Evolutionary conservation across 129 eudicot species (phyloP).

Genomic region (Calendula officinalis): DNA sequence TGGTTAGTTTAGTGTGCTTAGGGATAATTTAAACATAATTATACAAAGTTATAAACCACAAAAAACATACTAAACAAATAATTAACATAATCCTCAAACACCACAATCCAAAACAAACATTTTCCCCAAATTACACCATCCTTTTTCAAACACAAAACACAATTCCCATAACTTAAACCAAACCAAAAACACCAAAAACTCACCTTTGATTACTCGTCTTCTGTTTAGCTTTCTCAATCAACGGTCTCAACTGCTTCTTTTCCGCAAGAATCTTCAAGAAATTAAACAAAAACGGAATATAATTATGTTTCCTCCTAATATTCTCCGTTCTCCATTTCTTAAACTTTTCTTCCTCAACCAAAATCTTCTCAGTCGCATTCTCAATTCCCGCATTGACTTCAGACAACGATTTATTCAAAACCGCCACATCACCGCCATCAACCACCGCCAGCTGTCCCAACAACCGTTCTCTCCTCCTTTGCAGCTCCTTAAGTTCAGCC

Average conservation of each 20-base stretch:
- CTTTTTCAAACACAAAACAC: constrained; percentile 7
- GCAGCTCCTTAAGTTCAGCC: constrained; percentile 81
- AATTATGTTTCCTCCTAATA: constrained; percentile 80
- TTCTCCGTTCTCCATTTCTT: constrained; percentile 96
- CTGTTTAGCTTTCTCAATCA: constrained; percentile 91
- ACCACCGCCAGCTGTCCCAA: constrained; percentile 68
- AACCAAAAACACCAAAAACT: constrained; percentile 8
- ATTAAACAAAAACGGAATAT: constrained; percentile 92
- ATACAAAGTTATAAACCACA: not conserved
- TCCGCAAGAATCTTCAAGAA: constrained; percentile 93
- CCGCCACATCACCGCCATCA: constrained; percentile 56
- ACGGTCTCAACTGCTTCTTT: constrained; percentile 97
- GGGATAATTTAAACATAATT: too few species aligned
- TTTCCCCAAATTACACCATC: constrained; percentile 17
- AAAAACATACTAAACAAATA: constrained; percentile 16
- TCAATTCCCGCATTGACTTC: constrained; percentile 86
- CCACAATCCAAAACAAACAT: constrained; percentile 13
- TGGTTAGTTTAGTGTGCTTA: too few species aligned
- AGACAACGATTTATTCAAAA: constrained; percentile 49
- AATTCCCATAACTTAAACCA: not conserved
- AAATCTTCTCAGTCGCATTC: constrained; percentile 81
- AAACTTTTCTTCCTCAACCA: constrained; percentile 95
- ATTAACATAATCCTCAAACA: constrained; percentile 16
- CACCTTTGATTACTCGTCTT: constrained; percentile 52
- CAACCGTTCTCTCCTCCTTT: constrained; percentile 74